These are phyloP conservation scores for Cadophora sp. DNA, from an alignment of 2,329 filamentous ascomycete species.

Conservation along the genomic window DNA sequence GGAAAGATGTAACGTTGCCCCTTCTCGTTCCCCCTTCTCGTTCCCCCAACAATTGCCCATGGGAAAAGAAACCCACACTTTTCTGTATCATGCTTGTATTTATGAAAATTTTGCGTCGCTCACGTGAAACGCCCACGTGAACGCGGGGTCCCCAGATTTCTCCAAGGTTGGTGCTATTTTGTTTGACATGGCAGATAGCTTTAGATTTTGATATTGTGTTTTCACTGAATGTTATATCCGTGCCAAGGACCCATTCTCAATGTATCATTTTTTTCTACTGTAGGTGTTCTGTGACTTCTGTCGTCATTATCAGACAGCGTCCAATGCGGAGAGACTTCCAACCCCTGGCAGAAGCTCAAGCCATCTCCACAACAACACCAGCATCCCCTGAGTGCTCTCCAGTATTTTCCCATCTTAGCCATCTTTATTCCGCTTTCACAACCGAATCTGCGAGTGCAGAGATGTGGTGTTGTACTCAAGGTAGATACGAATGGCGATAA, in stretches of 20 bases:
- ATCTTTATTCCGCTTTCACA: too few species aligned
- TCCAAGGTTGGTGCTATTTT: not conserved
- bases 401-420: not conserved
- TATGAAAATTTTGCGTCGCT: not conserved
- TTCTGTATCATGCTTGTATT: not conserved
- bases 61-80: not conserved
- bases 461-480: not conserved
- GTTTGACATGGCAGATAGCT: not conserved
- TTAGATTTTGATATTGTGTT: not conserved
- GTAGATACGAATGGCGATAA: not conserved
- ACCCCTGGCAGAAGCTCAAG: not conserved
- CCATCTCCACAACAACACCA: not conserved
- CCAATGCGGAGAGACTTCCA: not conserved
- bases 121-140: conserved; percentile 2
- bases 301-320: conserved; percentile 5
- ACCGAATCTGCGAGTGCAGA: not conserved
- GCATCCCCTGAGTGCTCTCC: not conserved
- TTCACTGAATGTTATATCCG: not conserved
- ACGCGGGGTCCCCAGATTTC: conserved; percentile 7
- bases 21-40: not conserved
- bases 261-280: not conserved
- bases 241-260: too few species aligned
- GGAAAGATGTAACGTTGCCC: conserved; percentile 13
- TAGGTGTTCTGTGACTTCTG: not conserved
- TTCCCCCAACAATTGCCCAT: not conserved